phyloP scores from a whole-genome alignment of 2,329 filamentous ascomycete species.

The Akanthomyces muscarius region DNA sequence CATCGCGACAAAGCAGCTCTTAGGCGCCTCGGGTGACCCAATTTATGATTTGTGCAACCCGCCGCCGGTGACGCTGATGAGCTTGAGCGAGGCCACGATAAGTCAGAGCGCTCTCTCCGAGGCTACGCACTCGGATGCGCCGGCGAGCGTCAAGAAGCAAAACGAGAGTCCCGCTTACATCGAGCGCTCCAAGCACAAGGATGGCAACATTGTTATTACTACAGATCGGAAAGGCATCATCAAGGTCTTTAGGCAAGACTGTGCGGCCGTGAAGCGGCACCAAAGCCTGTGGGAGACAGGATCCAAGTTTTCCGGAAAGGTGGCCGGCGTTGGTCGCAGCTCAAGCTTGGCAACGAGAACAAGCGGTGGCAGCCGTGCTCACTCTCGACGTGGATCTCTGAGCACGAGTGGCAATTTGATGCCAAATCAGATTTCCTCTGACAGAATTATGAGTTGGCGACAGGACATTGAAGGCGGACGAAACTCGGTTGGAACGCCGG shows the following conservation, averaged over 20 bases:
- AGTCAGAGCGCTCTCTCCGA: slow-evolving; percentile 40
- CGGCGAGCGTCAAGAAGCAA: slow-evolving; percentile 39
- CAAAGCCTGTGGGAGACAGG: slow-evolving; percentile 74
- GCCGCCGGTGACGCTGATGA: slow-evolving; percentile 78
- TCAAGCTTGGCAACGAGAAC: slow-evolving; percentile 53
- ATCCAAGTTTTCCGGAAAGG: slow-evolving; percentile 69
- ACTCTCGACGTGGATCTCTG: slow-evolving; percentile 54
- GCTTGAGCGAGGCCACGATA: slow-evolving; percentile 57
- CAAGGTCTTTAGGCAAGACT: slow-evolving; percentile 94
- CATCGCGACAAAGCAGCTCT: slow-evolving; percentile 67
- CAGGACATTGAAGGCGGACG: slow-evolving; percentile 55
- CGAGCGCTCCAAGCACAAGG: slow-evolving; percentile 67
- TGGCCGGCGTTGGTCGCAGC: slow-evolving; percentile 56
- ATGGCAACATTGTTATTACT: slow-evolving; percentile 88
- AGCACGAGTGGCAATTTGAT: slow-evolving; percentile 29
- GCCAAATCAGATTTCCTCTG: slow-evolving; percentile 44
- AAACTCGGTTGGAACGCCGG: slow-evolving; percentile 36
- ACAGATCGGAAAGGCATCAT: slow-evolving; percentile 84
- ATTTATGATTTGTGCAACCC: slow-evolving; percentile 97
- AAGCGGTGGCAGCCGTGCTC: slow-evolving; percentile 43
- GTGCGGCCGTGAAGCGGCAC: slow-evolving; percentile 74
- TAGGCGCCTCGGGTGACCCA: slow-evolving; percentile 80
- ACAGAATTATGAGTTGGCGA: slow-evolving; percentile 85
- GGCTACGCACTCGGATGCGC: slow-evolving; percentile 31
- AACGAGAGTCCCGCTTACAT: slow-evolving; percentile 75